Percentiles rank a stretch among this genome's conserved stretches.
Conservation (phyloP, 495 filamentous ascomycete genomes). For the Bacidia rubella region DNA sequence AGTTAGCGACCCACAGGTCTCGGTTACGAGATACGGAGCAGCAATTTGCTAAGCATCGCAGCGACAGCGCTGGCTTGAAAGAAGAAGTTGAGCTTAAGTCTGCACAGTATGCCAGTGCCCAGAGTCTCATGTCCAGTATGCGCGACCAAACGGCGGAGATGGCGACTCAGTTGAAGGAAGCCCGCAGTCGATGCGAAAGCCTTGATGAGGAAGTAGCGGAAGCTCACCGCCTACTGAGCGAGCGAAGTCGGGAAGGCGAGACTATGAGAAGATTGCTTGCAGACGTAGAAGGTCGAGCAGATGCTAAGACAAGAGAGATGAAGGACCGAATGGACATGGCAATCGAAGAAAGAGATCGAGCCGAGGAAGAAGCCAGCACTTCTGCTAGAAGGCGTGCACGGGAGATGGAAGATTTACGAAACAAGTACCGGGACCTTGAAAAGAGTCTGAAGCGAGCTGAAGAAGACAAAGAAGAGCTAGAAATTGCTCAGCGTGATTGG, state of each 20-base stretch:
- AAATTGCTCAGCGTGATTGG: conserved; percentile 58
- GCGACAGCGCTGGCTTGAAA: conserved; percentile 49
- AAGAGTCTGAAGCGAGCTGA: conserved; percentile 52
- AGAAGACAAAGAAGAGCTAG: conserved; percentile 58
- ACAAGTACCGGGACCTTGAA: conserved; percentile 67
- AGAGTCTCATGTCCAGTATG: conserved; percentile 79
- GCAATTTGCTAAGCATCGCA: conserved; percentile 47
- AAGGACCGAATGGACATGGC: conserved; percentile 78
- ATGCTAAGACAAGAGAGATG: conserved; percentile 72
- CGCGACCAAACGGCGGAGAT: conserved; percentile 81
- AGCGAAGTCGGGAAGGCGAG: conserved; percentile 87
- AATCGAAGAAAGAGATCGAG: conserved; percentile 79
- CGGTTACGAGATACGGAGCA: conserved; percentile 60
- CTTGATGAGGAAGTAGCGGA: conserved; percentile 91
- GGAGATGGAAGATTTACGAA: conserved; percentile 77
- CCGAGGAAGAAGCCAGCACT: conserved; percentile 77
- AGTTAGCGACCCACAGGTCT: conserved; percentile 46
- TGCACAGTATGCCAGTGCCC: conserved; percentile 72
- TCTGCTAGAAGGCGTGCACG: conserved; percentile 60
- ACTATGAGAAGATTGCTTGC: conserved; percentile 83
- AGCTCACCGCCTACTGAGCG: conserved; percentile 71
- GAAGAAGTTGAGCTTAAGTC: conserved; percentile 77
- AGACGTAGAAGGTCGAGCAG: conserved; percentile 73
- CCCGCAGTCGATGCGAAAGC: conserved; percentile 63
- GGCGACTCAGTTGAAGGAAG: conserved; percentile 86